phyloP scores from a whole-genome alignment of 73 alveolate species.

The Tetrahymena elliotti region DNA sequence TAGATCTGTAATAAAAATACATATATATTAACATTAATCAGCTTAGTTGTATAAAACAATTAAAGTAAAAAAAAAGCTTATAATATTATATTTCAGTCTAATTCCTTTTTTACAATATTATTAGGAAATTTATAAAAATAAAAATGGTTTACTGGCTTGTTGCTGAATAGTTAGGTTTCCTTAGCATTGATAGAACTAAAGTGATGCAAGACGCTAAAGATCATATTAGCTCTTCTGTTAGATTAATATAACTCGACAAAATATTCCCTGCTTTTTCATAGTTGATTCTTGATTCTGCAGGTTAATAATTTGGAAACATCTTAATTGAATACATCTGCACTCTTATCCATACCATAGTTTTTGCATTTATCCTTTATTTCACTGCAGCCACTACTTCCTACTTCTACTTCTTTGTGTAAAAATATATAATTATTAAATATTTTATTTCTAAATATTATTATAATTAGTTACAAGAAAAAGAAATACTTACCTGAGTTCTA shows the following conservation, averaged over 20 bases:
- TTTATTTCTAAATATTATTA: not conserved
- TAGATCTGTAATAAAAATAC: no score
- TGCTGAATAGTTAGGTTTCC: conserved; percentile 29
- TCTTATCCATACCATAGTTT: conserved; percentile 11
- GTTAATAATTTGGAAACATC: not conserved
- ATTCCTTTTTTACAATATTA: not conserved
- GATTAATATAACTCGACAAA: conserved; percentile 2
- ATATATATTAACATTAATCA: not conserved
- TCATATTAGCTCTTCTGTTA: conserved; percentile 28
- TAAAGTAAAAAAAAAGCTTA: not conserved
- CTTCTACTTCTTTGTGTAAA: conserved; percentile 16
- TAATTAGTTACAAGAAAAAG: conserved; percentile 1
- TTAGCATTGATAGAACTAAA: conserved; percentile 13
- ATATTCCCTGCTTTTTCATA: not conserved
- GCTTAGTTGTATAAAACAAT: not conserved
- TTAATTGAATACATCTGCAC: conserved; percentile 24
- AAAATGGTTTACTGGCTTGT: not conserved
- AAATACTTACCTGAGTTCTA: conserved; percentile 31
- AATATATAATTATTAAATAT: not conserved
- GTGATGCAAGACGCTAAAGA: not conserved
- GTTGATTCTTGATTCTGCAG: not conserved
- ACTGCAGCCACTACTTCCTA: conserved; percentile 9
- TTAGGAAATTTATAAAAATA: not conserved
- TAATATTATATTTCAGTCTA: no score
- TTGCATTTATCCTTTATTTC: conserved; percentile 9